These are phyloP conservation scores for Emericellopsis atlantica DNA, from an alignment of 2,329 filamentous ascomycete species.

Conservation along the genomic window DNA sequence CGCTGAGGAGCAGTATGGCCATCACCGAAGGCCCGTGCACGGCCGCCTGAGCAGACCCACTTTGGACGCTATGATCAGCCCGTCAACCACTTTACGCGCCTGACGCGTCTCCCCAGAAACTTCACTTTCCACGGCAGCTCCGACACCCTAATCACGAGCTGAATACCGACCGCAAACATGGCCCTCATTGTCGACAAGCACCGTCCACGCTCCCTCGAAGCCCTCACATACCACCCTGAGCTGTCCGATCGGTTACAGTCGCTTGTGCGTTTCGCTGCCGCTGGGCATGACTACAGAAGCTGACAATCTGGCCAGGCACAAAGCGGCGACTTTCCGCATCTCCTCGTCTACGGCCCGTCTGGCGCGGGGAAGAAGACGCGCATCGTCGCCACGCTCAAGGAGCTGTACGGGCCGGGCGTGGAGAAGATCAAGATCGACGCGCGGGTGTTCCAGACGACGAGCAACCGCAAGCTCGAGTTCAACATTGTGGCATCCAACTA, in stretches of 20 bases:
- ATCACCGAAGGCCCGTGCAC: background rate
- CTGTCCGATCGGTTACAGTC: conserved; percentile 79
- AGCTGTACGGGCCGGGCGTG: conserved; percentile 90
- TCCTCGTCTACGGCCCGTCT: conserved; percentile 92
- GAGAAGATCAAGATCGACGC: conserved; percentile 99
- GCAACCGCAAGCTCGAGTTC: conserved; percentile 97
- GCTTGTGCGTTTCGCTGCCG: conserved; percentile 44
- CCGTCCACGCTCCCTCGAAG: conserved; percentile 60
- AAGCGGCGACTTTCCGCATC: conserved; percentile 94
- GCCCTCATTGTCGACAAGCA: conserved; percentile 62
- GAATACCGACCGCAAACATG: conserved; percentile 24
- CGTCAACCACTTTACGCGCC: conserved; percentile 23
- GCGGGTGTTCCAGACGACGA: conserved; percentile 87
- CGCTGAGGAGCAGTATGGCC: no score
- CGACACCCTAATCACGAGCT: conserved; percentile 3
- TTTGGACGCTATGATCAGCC: conserved; percentile 3
- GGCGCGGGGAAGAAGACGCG: conserved; percentile 97
- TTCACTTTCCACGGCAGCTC: background rate
- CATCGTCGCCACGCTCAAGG: conserved; percentile 88
- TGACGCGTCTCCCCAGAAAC: conserved; percentile 14
- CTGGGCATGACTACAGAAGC: no score
- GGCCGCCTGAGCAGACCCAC: conserved; percentile 2
- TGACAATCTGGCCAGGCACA: conserved; percentile 51
- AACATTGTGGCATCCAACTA: conserved; percentile 97
- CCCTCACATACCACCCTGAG: conserved; percentile 76